These are phyloP conservation scores for Claviceps digitariae DNA, from an alignment of 2,329 filamentous ascomycete genomes.

Conservation along the genomic window DNA sequence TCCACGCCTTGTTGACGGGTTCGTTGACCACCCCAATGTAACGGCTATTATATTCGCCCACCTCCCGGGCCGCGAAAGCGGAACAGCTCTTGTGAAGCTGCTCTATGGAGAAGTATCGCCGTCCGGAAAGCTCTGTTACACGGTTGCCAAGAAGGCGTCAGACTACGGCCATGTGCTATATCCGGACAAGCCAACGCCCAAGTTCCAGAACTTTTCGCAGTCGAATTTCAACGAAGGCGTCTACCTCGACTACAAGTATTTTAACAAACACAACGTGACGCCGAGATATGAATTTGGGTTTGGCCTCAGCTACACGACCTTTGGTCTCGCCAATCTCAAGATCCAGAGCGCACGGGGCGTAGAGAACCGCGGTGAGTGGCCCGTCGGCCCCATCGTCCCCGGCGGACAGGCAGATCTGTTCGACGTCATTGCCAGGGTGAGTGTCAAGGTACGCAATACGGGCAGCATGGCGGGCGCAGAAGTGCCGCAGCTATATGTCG, in stretches of 20 bases:
- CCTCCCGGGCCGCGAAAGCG: conserved; percentile 50
- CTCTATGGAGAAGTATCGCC: conserved; percentile 44
- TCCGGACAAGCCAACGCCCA: conserved; percentile 30
- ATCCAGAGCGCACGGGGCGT: conserved; percentile 15
- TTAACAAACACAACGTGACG: conserved; percentile 32
- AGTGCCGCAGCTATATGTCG: conserved; percentile 35
- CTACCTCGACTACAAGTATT: conserved; percentile 41
- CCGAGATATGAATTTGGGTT: conserved; percentile 44
- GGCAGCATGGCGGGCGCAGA: conserved; percentile 30
- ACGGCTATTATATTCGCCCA: conserved; percentile 52
- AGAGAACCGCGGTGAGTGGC: conserved; percentile 20
- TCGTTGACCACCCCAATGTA: conserved; percentile 49
- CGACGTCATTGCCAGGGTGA: conserved; percentile 28
- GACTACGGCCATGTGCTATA: conserved; percentile 38
- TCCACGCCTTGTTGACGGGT: conserved; percentile 44
- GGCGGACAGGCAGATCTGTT: conserved; percentile 35
- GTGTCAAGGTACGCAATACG: conserved; percentile 27
- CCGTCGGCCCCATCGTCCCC: conserved; percentile 24
- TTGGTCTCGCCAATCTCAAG: conserved; percentile 30
- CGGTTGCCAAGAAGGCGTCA: conserved; percentile 39
- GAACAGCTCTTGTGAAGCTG: conserved; percentile 38
- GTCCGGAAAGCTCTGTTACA: conserved; percentile 48
- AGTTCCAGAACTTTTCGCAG: conserved; percentile 37
- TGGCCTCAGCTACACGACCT: conserved; percentile 42
- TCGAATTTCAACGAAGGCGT: conserved; percentile 38